These are phyloP conservation scores for Saccharum officinarum DNA, from an alignment of 176 grass and related monocot genomes.

Conservation along the genomic window DNA sequence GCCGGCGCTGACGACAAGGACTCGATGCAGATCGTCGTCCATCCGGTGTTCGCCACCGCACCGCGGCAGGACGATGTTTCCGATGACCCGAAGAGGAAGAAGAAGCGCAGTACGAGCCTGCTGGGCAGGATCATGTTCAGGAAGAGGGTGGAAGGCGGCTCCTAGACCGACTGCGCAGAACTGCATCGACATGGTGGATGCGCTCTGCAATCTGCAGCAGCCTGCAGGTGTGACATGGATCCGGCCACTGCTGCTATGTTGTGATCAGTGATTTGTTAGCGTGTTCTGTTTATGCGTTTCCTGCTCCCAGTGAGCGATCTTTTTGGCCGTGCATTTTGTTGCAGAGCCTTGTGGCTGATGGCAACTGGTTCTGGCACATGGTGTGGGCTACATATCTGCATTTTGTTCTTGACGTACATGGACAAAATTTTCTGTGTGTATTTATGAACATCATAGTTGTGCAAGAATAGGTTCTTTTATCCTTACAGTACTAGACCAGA, in stretches of 20 bases:
- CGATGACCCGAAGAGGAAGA: constrained; percentile 45
- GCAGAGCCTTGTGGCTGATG: neutral
- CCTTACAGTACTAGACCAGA: neutral
- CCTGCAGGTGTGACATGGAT: neutral
- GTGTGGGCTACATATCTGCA: neutral
- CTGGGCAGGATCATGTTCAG: constrained; percentile 65
- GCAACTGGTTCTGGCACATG: neutral
- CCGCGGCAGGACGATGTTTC: neutral
- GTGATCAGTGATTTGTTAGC: neutral
- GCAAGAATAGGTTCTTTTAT: neutral
- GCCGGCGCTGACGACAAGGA: neutral
- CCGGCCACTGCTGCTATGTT: neutral
- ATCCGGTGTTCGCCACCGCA: neutral
- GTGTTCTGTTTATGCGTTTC: constrained; percentile 4
- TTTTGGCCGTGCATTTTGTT: constrained; percentile 1
- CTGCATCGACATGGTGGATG: neutral
- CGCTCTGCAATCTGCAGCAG: neutral
- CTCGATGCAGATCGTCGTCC: neutral
- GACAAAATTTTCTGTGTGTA: neutral
- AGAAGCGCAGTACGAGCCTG: constrained; percentile 52
- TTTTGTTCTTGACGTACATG: constrained; percentile 28
- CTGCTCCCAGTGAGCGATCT: neutral
- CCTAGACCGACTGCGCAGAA: neutral
- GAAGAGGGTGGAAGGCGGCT: constrained; percentile 45
- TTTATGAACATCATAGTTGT: constrained; percentile 30